Evolutionary conservation across 257 asterid species (phyloP).

Genomic region (Capsicum baccatum): DNA sequence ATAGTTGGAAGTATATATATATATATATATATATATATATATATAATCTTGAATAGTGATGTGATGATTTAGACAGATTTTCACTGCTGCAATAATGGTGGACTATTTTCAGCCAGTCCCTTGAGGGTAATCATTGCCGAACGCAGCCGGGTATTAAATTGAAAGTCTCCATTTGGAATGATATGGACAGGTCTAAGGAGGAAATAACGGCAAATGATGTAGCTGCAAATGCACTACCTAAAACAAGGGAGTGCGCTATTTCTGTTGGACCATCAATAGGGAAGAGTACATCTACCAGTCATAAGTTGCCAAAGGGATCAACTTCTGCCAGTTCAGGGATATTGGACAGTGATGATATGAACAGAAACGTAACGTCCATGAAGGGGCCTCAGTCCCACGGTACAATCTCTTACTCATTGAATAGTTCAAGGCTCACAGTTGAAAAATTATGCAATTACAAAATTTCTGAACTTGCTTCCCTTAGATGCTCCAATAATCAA

Average conservation of each 20-base stretch:
- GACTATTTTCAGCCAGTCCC: background rate
- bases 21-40: too few relatives aligned
- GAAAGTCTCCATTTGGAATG: constrained; percentile 27
- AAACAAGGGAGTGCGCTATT: constrained; percentile 30
- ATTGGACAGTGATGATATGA: constrained; percentile 23
- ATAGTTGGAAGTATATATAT: too few relatives aligned
- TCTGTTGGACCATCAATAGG: constrained; percentile 26
- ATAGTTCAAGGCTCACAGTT: constrained; percentile 26
- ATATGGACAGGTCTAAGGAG: constrained; percentile 25
- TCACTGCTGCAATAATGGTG: too few relatives aligned
- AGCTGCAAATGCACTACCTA: constrained; percentile 23
- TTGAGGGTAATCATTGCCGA: background rate
- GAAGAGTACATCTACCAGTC: constrained; percentile 26
- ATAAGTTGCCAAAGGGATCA: constrained; percentile 34
- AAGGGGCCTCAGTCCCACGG: constrained; percentile 7
- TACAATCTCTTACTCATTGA: constrained; percentile 27
- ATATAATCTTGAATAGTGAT: too few relatives aligned
- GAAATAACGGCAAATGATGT: constrained; percentile 34
- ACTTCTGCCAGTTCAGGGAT: constrained; percentile 28
- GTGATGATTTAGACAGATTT: too few relatives aligned
- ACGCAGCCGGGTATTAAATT: constrained; percentile 10
- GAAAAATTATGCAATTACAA: constrained; percentile 37
- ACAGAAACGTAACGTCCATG: constrained; percentile 29
- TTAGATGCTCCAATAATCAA: constrained; percentile 35
- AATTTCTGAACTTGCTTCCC: constrained; percentile 28